Conservation (phyloP, 805 yeast genomes). For the Saccharomycopsis javanensis region DNA sequence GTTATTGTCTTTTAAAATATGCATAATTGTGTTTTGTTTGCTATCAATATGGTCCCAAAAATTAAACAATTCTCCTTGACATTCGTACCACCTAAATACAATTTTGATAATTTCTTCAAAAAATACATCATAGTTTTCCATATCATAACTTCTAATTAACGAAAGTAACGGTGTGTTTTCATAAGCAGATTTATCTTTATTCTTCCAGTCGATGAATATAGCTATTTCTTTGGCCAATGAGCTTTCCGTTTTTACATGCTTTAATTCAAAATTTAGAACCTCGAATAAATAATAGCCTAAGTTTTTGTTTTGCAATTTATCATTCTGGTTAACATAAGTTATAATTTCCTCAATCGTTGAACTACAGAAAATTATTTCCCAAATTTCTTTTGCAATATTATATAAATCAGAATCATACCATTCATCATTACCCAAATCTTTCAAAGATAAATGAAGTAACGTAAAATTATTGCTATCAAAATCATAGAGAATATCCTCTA, state of each 20-base stretch:
- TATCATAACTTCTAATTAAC: conserved; percentile 73
- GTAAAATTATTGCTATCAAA: conserved; percentile 43
- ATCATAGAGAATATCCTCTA: conserved; percentile 64
- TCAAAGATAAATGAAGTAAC: conserved; percentile 54
- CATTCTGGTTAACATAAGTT: conserved; percentile 41
- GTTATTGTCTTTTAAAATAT: conserved; percentile 45
- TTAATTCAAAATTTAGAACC: conserved; percentile 22
- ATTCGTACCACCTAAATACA: conserved; percentile 35
- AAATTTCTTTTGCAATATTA: conserved; percentile 38
- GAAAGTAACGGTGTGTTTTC: conserved; percentile 75
- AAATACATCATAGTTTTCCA: conserved; percentile 45
- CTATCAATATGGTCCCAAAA: conserved; percentile 59
- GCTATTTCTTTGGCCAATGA: conserved; percentile 48
- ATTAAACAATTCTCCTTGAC: conserved; percentile 28
- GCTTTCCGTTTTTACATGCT: conserved; percentile 19
- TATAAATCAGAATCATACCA: conserved; percentile 31
- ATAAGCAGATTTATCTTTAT: conserved; percentile 39
- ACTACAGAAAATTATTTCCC: conserved; percentile 34
- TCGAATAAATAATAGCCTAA: conserved; percentile 69
- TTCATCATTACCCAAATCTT: conserved; percentile 17
- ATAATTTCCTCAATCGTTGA: conserved; percentile 38
- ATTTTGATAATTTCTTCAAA: conserved; percentile 37
- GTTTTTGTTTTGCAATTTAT: conserved; percentile 41
- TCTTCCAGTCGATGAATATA: conserved; percentile 54
- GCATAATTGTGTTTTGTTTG: conserved; percentile 69